Conservation (phyloP, 345 rosid genomes). For the Microcos paniculata region DNA sequence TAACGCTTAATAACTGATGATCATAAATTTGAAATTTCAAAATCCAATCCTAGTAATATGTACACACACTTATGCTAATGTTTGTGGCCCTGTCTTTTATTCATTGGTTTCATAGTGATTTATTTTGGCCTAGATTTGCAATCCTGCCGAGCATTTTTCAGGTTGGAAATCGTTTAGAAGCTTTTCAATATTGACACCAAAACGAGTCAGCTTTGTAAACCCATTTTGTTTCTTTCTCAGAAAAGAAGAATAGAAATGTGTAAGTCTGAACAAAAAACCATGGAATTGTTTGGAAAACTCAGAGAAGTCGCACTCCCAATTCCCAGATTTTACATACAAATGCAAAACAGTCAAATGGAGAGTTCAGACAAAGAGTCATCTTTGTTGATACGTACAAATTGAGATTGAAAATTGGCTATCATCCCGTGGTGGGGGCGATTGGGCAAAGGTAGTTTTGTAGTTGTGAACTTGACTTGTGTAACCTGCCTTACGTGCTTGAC, state of each 20-base stretch:
- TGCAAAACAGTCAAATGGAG: too few species aligned
- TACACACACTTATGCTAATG: background rate
- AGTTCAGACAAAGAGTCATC: background rate
- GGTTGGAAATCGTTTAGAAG: too few species aligned
- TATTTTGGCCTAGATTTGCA: too few species aligned
- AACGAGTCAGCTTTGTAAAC: too few species aligned
- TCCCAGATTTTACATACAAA: background rate
- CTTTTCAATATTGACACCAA: too few species aligned
- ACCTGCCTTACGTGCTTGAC: background rate
- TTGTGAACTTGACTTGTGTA: conserved; percentile 5
- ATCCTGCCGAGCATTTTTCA: too few species aligned
- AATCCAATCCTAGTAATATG: background rate
- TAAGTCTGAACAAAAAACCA: too few species aligned
- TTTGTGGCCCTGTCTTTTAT: too few species aligned
- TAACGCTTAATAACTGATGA: background rate
- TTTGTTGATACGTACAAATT: background rate
- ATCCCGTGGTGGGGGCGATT: background rate
- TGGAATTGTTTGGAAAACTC: background rate
- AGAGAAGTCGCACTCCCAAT: background rate
- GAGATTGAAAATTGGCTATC: background rate
- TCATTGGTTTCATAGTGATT: too few species aligned
- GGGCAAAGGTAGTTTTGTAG: too few species aligned
- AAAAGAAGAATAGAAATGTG: too few species aligned
- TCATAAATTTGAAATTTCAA: background rate
- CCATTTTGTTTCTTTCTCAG: too few species aligned